phyloP scores from a whole-genome alignment of 2,329 filamentous ascomycete species.

The Akanthomyces muscarius region DNA sequence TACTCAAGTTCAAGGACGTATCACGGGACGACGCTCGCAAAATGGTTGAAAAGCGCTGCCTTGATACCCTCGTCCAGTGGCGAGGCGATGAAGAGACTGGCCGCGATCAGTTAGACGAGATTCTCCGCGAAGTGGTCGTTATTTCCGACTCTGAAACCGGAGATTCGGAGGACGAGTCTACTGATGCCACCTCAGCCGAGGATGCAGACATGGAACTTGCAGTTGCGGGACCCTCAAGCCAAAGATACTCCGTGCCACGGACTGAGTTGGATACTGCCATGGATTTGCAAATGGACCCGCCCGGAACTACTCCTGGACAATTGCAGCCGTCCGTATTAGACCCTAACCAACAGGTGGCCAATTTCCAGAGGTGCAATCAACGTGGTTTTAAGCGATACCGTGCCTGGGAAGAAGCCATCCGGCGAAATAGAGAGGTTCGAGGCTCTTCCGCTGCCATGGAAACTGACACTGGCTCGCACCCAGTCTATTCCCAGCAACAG shows the following conservation, averaged over 20 bases:
- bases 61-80: conserved; percentile 67
- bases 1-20: conserved; percentile 54
- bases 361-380: conserved; percentile 28
- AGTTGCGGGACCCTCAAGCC: not conserved
- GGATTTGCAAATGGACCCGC: not conserved
- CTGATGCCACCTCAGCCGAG: conserved; percentile 29
- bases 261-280: not conserved
- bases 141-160: conserved; percentile 58
- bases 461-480: not conserved
- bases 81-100: conserved; percentile 67
- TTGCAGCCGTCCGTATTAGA: not conserved
- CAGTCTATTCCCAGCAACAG: not conserved
- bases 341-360: not conserved
- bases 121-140: conserved; percentile 62
- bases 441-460: conserved; percentile 7
- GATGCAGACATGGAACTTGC: conserved; percentile 15
- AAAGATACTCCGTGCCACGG: not conserved
- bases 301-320: not conserved
- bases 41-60: conserved; percentile 56
- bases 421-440: conserved; percentile 25
- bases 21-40: conserved; percentile 57
- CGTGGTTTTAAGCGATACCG: conserved; percentile 46
- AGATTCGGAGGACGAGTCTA: conserved; percentile 35
- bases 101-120: conserved; percentile 63
- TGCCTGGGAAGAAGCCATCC: conserved; percentile 39